Evolutionary conservation across 345 rosid species (phyloP).

Genomic region (Citropsis articulata): DNA sequence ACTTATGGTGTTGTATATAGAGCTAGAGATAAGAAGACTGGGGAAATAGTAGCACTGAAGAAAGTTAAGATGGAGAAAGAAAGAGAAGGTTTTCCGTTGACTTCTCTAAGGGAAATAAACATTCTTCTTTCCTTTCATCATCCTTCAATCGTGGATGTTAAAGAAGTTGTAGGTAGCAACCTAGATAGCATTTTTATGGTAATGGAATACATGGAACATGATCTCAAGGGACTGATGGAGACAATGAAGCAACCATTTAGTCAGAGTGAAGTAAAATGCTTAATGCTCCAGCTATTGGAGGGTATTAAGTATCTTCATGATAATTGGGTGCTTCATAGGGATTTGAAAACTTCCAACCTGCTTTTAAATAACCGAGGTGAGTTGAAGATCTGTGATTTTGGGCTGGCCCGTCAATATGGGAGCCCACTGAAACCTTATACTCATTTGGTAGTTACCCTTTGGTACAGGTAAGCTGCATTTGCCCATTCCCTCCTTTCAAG

Average conservation of each 20-base stretch:
- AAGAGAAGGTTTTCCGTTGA: slow-evolving; percentile 98
- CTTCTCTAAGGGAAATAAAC: slow-evolving; percentile 91
- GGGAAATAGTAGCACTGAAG: slow-evolving; percentile 95
- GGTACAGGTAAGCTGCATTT: slow-evolving; percentile 81
- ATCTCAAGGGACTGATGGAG: slow-evolving; percentile 94
- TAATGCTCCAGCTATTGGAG: slow-evolving; percentile 93
- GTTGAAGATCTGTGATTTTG: slow-evolving; percentile 97
- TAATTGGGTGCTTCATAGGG: slow-evolving; percentile 99
- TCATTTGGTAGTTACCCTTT: slow-evolving; percentile 97
- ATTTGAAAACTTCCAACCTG: slow-evolving; percentile 92
- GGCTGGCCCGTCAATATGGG: slow-evolving; percentile 98
- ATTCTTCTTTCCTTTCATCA: slow-evolving; percentile 97
- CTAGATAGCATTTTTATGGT: slow-evolving; percentile 98
- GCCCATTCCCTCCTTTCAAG: not conserved
- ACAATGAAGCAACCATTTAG: slow-evolving; percentile 97
- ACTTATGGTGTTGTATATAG: slow-evolving; percentile 99
- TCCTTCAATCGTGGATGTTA: slow-evolving; percentile 91
- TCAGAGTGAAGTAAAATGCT: slow-evolving; percentile 98
- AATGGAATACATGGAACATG: slow-evolving; percentile 99
- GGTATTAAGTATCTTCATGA: slow-evolving; percentile 97
- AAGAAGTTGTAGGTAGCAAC: slow-evolving; percentile 94
- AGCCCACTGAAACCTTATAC: slow-evolving; percentile 96
- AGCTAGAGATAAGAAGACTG: slow-evolving; percentile 90
- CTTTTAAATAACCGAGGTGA: slow-evolving; percentile 95
- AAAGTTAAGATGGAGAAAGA: slow-evolving; percentile 99